Percentiles rank a stretch among this genome's conserved stretches.
These are phyloP conservation scores for Chaetomidium leptoderma DNA, from an alignment of 495 filamentous ascomycete genomes.

Conservation along the genomic window DNA sequence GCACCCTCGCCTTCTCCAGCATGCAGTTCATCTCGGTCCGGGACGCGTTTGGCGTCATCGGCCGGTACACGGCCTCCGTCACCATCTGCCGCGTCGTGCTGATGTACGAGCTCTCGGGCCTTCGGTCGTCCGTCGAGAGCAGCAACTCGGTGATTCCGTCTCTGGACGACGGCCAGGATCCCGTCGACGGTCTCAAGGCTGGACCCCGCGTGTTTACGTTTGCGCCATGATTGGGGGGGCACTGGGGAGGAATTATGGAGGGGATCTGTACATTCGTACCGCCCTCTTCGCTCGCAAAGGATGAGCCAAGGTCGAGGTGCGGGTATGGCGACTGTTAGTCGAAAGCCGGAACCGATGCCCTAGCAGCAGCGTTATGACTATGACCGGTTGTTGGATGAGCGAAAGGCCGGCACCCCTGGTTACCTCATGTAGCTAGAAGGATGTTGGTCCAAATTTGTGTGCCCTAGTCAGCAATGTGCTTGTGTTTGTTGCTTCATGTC, in stretches of 20 bases:
- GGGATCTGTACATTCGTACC: not conserved
- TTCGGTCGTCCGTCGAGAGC: not conserved
- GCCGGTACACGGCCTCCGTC: slow-evolving; percentile 21
- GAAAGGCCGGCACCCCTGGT: no score
- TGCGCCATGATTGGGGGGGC: not conserved
- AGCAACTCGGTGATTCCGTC: not conserved
- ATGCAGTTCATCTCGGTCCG: slow-evolving; percentile 24
- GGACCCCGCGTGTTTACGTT: not conserved
- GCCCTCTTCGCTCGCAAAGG: no score
- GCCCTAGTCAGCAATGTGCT: no score
- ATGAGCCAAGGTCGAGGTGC: not conserved
- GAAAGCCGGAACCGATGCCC: not conserved
- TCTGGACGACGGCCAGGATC: not conserved
- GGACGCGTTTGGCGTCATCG: slow-evolving; percentile 23
- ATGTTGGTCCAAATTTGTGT: not conserved
- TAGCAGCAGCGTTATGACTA: not conserved
- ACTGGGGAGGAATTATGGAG: not conserved
- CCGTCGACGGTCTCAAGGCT: not conserved
- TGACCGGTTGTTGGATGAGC: no score
- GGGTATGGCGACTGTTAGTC: not conserved
- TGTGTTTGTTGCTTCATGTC: no score
- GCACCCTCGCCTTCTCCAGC: slow-evolving; percentile 25
- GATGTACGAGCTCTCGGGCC: slow-evolving; percentile 20
- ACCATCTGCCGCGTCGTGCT: slow-evolving; percentile 21
- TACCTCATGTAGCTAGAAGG: no score